Evolutionary conservation across 345 rosid genomes (phyloP).

Genomic region (Eucalyptus guilfoylei): DNA sequence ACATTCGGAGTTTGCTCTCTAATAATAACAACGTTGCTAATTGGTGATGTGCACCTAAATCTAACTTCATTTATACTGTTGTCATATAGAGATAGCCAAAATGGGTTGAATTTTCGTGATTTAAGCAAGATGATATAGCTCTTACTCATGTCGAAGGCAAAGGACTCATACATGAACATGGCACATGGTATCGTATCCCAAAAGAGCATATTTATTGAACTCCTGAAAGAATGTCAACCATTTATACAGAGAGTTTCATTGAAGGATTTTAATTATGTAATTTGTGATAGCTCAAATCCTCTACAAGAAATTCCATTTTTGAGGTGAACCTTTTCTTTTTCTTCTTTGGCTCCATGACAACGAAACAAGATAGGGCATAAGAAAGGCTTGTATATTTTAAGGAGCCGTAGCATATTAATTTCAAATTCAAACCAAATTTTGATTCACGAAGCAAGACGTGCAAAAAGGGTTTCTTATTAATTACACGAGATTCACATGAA

Average conservation of each 20-base stretch:
- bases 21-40: accelerated
- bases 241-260: accelerated
- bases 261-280: too few species aligned
- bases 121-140: too few species aligned
- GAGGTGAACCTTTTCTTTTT: accelerated
- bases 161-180: accelerated
- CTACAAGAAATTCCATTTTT: accelerated
- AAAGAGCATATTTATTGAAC: too few species aligned
- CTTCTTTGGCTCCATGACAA: accelerated
- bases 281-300: neutral
- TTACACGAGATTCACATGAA: neutral
- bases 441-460: neutral
- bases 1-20: accelerated
- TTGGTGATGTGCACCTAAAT: accelerated
- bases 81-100: accelerated
- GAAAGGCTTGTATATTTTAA: neutral
- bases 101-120: accelerated
- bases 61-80: accelerated
- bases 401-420: neutral
- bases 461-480: neutral
- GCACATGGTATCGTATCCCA: accelerated
- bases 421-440: neutral
- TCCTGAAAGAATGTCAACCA: neutral
- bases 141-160: accelerated
- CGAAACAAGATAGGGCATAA: neutral